phyloP scores from a whole-genome alignment of 495 filamentous ascomycete species.

The Pyronema omphalodes region DNA sequence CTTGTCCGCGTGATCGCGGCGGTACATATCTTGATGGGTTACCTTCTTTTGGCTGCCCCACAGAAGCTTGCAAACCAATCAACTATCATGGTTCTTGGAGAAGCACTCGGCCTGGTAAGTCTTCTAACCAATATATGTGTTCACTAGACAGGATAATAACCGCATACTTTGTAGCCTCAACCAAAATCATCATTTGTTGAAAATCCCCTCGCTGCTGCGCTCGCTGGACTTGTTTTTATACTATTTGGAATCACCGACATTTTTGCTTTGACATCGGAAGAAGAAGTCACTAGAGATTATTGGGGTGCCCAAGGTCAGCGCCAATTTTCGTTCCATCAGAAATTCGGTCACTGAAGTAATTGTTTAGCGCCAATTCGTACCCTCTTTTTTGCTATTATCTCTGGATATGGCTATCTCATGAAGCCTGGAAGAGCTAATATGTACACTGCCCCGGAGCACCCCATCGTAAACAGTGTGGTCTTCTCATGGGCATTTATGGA shows the following conservation, averaged over 20 bases:
- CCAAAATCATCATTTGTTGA: slow-evolving; percentile 11
- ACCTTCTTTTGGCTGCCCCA: slow-evolving; percentile 11
- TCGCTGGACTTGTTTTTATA: slow-evolving; percentile 20
- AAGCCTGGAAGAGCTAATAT: slow-evolving; percentile 13
- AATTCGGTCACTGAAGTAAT: not conserved
- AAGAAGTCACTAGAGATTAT: slow-evolving; percentile 15
- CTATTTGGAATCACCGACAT: slow-evolving; percentile 16
- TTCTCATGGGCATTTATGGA: slow-evolving; percentile 21
- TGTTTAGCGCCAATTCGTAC: slow-evolving; percentile 17
- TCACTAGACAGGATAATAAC: not conserved
- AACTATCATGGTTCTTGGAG: slow-evolving; percentile 15
- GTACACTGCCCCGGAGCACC: not conserved
- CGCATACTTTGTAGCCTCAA: slow-evolving; percentile 8
- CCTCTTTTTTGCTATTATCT: slow-evolving; percentile 21
- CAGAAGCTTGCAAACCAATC: slow-evolving; percentile 6
- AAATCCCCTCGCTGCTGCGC: slow-evolving; percentile 16
- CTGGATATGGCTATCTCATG: slow-evolving; percentile 15
- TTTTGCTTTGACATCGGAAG: slow-evolving; percentile 4
- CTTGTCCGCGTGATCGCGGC: slow-evolving; percentile 15
- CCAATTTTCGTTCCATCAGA: not conserved
- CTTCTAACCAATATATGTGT: not conserved
- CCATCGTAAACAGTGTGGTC: slow-evolving; percentile 19
- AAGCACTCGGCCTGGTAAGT: slow-evolving; percentile 19
- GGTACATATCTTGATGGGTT: slow-evolving; percentile 8
- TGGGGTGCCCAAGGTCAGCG: slow-evolving; percentile 21